Conservation (phyloP, 1,284 basidiomycete genomes). For the Irpex sp. region DNA sequence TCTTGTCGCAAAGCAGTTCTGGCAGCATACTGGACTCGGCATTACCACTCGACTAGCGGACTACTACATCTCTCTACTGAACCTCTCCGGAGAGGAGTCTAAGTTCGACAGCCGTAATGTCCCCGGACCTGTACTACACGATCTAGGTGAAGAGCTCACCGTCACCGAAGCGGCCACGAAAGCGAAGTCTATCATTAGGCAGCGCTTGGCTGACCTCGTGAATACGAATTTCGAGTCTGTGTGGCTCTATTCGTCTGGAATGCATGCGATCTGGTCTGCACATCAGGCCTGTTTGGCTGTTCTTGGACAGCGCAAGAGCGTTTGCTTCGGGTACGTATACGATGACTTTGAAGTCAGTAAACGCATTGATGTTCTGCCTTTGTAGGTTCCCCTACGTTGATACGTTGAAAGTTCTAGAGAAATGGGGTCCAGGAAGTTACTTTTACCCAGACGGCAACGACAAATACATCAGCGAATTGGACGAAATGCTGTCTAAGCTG, state of each 20-base stretch:
- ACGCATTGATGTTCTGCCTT: slow-evolving; percentile 1
- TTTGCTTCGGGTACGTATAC: slow-evolving; percentile 81
- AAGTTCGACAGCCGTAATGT: slow-evolving; percentile 40
- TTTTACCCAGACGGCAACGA: slow-evolving; percentile 86
- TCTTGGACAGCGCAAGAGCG: slow-evolving; percentile 66
- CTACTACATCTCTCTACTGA: slow-evolving; percentile 69
- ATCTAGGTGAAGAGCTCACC: slow-evolving; percentile 88
- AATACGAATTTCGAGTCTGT: slow-evolving; percentile 77
- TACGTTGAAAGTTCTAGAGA: slow-evolving; percentile 92
- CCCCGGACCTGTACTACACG: slow-evolving; percentile 87
- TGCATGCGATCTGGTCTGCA: slow-evolving; percentile 92
- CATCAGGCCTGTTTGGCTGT: slow-evolving; percentile 68
- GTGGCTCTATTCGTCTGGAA: slow-evolving; percentile 84
- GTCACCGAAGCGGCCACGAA: slow-evolving; percentile 66
- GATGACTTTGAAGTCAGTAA: background rate
- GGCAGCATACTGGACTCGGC: slow-evolving; percentile 94
- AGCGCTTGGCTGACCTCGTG: slow-evolving; percentile 88
- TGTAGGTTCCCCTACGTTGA: slow-evolving; percentile 96
- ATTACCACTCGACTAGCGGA: slow-evolving; percentile 89
- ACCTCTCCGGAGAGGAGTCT: slow-evolving; percentile 31
- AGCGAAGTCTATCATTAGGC: slow-evolving; percentile 84
- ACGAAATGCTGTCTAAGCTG: slow-evolving; percentile 56
- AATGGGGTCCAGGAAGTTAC: slow-evolving; percentile 95
- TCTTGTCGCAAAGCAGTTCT: slow-evolving; percentile 84
- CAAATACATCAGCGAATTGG: slow-evolving; percentile 73